Conservation (phyloP, 257 asterid genomes). For the Salvia splendens region DNA sequence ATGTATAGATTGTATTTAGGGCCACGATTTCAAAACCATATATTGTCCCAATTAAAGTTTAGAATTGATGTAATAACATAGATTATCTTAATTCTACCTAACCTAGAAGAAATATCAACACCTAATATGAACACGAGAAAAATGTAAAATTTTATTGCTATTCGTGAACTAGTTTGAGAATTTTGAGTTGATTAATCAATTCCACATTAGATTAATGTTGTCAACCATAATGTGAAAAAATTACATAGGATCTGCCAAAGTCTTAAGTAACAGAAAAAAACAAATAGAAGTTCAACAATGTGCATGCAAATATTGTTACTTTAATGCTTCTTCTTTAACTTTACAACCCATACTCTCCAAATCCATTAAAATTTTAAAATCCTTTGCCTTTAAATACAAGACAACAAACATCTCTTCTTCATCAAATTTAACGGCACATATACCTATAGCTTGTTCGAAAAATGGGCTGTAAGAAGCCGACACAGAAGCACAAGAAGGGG, state of each 20-base stretch:
- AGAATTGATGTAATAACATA: background rate
- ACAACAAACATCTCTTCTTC: background rate
- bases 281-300: background rate
- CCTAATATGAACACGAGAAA: background rate
- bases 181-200: background rate
- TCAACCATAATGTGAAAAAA: background rate
- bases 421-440: background rate
- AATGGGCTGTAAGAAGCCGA: conserved; percentile 50
- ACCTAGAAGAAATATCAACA: background rate
- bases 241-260: conserved; percentile 6
- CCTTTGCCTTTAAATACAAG: too few species aligned
- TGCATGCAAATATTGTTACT: background rate
- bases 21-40: too few species aligned
- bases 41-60: background rate
- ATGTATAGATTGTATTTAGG: background rate
- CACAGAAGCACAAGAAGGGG: conserved; percentile 72
- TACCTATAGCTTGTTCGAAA: conserved; percentile 14
- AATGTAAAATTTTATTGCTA: background rate
- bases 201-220: background rate
- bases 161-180: background rate
- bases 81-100: background rate
- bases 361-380: too few species aligned
- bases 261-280: background rate
- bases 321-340: too few species aligned
- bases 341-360: too few species aligned